phyloP scores from a whole-genome alignment of 306 rosid genomes.

The Luffa acutangula region DNA sequence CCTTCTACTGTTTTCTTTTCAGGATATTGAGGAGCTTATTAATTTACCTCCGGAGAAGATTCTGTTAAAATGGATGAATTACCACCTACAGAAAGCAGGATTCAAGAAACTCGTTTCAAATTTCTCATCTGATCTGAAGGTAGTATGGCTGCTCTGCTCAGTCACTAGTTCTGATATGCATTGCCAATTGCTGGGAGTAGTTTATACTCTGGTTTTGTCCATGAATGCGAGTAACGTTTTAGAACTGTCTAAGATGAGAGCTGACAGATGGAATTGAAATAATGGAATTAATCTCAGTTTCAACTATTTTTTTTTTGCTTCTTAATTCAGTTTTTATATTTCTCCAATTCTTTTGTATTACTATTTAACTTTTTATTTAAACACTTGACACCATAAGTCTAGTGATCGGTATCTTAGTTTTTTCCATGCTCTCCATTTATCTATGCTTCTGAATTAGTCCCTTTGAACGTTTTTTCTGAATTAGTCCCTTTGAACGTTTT shows the following conservation, averaged over 20 bases:
- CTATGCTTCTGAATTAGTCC: background rate
- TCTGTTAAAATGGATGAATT: constrained; percentile 91
- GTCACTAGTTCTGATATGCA: background rate
- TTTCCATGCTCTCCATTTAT: background rate
- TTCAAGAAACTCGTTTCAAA: constrained; percentile 64
- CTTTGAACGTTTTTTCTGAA: background rate
- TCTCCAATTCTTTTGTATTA: background rate
- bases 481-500: background rate
- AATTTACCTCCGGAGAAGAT: constrained; percentile 88
- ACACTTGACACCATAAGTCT: background rate
- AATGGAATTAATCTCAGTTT: background rate
- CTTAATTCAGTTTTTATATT: background rate
- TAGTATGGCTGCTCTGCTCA: constrained; percentile 16
- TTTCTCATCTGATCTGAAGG: constrained; percentile 89
- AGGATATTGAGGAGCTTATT: constrained; percentile 97
- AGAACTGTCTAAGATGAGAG: background rate
- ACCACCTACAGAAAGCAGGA: constrained; percentile 86
- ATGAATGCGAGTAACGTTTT: background rate
- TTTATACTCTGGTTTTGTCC: constrained; percentile 3
- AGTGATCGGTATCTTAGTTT: background rate
- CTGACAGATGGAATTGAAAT: background rate
- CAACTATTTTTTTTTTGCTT: background rate
- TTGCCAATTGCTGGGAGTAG: background rate
- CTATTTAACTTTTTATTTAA: background rate
- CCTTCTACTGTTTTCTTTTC: constrained; percentile 16